Percentiles rank a stretch among this genome's conserved stretches.
phyloP scores from a whole-genome alignment of 192 early-diverging fungal genomes.

The Linnemannia exigua region DNA sequence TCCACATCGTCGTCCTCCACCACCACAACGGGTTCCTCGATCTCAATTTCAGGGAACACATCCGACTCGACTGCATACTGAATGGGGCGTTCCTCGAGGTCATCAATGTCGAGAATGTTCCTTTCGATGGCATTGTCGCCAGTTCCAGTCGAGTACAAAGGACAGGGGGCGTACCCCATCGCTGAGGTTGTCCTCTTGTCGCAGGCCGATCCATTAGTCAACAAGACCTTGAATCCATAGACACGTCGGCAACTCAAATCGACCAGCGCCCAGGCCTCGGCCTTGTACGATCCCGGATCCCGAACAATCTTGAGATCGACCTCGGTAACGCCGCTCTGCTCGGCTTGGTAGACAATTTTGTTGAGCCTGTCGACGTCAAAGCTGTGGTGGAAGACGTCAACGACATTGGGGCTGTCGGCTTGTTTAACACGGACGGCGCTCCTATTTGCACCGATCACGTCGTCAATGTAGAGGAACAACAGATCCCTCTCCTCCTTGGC shows the following conservation, averaged over 20 bases:
- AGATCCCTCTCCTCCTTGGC: slow-evolving; percentile 54
- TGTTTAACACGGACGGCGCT: slow-evolving; percentile 38
- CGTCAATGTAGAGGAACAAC: slow-evolving; percentile 58
- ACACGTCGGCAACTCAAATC: slow-evolving; percentile 61
- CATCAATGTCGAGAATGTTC: not conserved
- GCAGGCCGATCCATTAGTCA: slow-evolving; percentile 11
- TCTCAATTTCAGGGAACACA: slow-evolving; percentile 36
- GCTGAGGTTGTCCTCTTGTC: slow-evolving; percentile 26
- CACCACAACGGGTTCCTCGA: not conserved
- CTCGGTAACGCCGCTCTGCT: slow-evolving; percentile 43
- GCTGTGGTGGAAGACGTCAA: slow-evolving; percentile 33
- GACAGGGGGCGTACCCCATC: slow-evolving; percentile 59
- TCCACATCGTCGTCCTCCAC: slow-evolving; percentile 46
- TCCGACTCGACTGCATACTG: slow-evolving; percentile 53
- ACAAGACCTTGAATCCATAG: slow-evolving; percentile 61
- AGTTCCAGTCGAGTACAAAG: slow-evolving; percentile 46
- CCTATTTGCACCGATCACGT: slow-evolving; percentile 27
- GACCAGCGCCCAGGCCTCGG: slow-evolving; percentile 63
- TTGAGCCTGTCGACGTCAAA: slow-evolving; percentile 42
- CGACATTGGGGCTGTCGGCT: slow-evolving; percentile 9
- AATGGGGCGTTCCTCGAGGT: slow-evolving; percentile 39
- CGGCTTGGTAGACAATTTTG: slow-evolving; percentile 59
- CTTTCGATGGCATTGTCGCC: not conserved
- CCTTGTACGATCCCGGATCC: slow-evolving; percentile 27
- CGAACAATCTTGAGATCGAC: slow-evolving; percentile 39